Conservation (phyloP, 2,329 filamentous ascomycete species). For the Colletotrichum shisoi region DNA sequence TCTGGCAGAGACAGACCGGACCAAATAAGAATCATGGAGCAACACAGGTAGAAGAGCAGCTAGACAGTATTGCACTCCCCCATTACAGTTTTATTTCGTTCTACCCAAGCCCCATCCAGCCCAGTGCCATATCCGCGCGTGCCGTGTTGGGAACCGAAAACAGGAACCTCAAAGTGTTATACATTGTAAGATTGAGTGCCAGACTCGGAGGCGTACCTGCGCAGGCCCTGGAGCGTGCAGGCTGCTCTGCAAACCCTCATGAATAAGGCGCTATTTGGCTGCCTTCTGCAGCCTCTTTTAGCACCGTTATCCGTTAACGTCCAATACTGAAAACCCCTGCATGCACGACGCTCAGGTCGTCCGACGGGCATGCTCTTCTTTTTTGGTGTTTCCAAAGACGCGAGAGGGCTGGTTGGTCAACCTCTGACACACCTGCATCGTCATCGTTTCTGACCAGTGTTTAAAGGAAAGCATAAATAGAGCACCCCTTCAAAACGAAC, state of each 20-base stretch:
- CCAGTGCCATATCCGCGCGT: slow-evolving; percentile 36
- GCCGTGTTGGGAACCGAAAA: slow-evolving; percentile 36
- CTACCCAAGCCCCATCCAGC: slow-evolving; percentile 41
- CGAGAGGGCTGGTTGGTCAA: slow-evolving; percentile 14
- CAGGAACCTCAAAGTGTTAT: slow-evolving; percentile 37
- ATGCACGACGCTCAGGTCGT: slow-evolving; percentile 10
- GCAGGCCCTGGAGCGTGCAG: slow-evolving; percentile 16
- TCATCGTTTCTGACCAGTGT: slow-evolving; percentile 30
- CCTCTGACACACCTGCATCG: slow-evolving; percentile 25
- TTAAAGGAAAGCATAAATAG: slow-evolving; percentile 26
- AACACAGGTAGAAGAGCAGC: neutral
- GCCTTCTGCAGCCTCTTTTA: slow-evolving; percentile 8
- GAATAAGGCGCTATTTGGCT: slow-evolving; percentile 24
- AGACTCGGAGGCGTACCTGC: slow-evolving; percentile 27
- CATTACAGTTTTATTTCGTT: slow-evolving; percentile 40
- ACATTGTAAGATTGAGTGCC: slow-evolving; percentile 29
- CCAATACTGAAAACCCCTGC: slow-evolving; percentile 12
- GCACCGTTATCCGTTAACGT: slow-evolving; percentile 24
- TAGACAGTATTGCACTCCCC: slow-evolving; percentile 22
- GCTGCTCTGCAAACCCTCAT: slow-evolving; percentile 6
- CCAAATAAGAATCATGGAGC: no score
- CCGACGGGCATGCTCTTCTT: slow-evolving; percentile 18
- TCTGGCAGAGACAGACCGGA: no score
- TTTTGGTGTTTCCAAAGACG: slow-evolving; percentile 21
- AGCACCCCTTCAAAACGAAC: slow-evolving; percentile 32